Conservation (phyloP, 495 filamentous ascomycete species). For the Aspergillus incahuasiensis region DNA sequence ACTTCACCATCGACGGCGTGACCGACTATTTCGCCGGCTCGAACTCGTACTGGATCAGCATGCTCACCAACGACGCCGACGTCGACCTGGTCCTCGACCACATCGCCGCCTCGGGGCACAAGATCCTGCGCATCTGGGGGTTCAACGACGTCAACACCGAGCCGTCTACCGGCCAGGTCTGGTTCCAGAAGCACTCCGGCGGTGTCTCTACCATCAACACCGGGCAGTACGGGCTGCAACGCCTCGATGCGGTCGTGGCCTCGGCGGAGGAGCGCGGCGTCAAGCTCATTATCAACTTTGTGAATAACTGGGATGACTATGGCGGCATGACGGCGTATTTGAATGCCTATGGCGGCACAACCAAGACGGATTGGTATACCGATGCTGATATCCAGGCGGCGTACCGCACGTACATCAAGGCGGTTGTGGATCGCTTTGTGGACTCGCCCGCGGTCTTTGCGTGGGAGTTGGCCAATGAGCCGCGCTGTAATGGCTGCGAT, state of each 20-base stretch:
- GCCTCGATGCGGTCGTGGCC: slow-evolving; percentile 61
- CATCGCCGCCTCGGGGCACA: slow-evolving; percentile 51
- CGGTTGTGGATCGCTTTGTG: slow-evolving; percentile 58
- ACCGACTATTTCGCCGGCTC: slow-evolving; percentile 63
- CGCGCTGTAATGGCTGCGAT: slow-evolving; percentile 59
- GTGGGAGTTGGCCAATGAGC: slow-evolving; percentile 72
- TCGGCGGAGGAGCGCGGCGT: slow-evolving; percentile 52
- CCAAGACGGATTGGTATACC: slow-evolving; percentile 48
- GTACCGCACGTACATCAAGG: slow-evolving; percentile 59
- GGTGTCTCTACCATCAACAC: slow-evolving; percentile 61
- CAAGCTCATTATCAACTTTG: slow-evolving; percentile 56
- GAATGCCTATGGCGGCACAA: slow-evolving; percentile 41
- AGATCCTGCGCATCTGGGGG: slow-evolving; percentile 68
- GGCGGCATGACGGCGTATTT: slow-evolving; percentile 63
- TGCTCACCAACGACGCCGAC: slow-evolving; percentile 58
- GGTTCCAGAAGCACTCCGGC: slow-evolving; percentile 54
- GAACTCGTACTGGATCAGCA: slow-evolving; percentile 72
- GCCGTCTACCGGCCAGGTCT: slow-evolving; percentile 48
- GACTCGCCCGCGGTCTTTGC: slow-evolving; percentile 57
- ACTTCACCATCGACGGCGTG: slow-evolving; percentile 58
- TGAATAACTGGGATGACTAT: slow-evolving; percentile 60
- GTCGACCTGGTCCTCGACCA: slow-evolving; percentile 55
- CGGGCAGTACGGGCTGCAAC: slow-evolving; percentile 59
- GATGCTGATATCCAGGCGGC: slow-evolving; percentile 49
- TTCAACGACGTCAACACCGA: slow-evolving; percentile 59